Evolutionary conservation across 208 protist species (phyloP).

Genomic region (Strigomonas galati): DNA sequence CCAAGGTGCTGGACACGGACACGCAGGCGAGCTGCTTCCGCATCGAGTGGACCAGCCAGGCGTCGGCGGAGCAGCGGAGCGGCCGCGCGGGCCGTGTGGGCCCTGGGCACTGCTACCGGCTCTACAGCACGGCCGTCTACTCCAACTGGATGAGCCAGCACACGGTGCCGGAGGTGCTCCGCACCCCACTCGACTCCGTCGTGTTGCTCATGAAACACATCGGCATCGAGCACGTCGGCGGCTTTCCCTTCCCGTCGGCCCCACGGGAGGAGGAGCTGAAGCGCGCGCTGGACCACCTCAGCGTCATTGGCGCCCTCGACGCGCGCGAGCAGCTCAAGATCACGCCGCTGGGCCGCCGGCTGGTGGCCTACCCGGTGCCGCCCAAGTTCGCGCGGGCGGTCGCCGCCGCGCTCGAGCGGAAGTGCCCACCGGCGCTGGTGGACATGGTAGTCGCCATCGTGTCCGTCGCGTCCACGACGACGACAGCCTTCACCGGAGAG

Average conservation of each 20-base stretch:
- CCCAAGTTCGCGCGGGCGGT: conserved; percentile 81
- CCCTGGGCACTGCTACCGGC: conserved; percentile 97
- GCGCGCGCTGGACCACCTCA: conserved; percentile 68
- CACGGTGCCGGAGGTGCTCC: conserved; percentile 92
- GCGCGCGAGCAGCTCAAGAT: conserved; percentile 41
- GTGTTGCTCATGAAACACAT: conserved; percentile 92
- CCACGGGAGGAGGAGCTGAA: conserved; percentile 69
- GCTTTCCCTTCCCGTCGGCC: conserved; percentile 86
- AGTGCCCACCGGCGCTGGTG: conserved; percentile 22
- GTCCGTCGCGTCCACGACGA: conserved; percentile 66
- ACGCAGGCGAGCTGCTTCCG: conserved; percentile 96
- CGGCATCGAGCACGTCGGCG: conserved; percentile 79
- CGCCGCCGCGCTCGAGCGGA: conserved; percentile 43
- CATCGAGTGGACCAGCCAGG: conserved; percentile 97
- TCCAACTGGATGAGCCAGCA: conserved; percentile 96
- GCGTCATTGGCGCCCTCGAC: conserved; percentile 71
- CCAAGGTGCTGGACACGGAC: conserved; percentile 95
- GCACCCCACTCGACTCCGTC: conserved; percentile 88
- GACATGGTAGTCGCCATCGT: conserved; percentile 60
- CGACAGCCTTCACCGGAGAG: conserved; percentile 81
- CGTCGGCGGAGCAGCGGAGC: conserved; percentile 95
- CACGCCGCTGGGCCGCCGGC: conserved; percentile 53
- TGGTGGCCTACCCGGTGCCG: conserved; percentile 80
- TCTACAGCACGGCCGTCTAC: conserved; percentile 97
- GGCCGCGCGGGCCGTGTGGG: conserved; percentile 94